These are phyloP conservation scores for Epichloe glyceriae DNA, from an alignment of 2,329 filamentous ascomycete genomes.

Conservation along the genomic window DNA sequence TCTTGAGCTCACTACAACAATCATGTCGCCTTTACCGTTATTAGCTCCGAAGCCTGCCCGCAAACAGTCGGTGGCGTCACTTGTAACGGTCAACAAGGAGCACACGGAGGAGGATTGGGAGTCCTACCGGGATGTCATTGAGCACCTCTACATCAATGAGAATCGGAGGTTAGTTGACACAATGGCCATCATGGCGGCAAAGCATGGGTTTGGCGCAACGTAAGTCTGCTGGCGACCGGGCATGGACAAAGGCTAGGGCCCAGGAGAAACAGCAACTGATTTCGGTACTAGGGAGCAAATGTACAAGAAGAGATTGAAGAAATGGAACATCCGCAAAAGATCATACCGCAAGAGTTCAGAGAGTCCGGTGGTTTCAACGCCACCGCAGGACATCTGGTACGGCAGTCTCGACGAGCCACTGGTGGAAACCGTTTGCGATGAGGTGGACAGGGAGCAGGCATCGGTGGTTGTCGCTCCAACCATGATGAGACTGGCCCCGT, in stretches of 20 bases:
- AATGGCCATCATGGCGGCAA: conserved; percentile 22
- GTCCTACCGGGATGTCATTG: conserved; percentile 18
- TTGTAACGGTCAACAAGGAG: conserved; percentile 19
- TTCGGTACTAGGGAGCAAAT: conserved; percentile 21
- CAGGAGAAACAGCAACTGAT: neutral
- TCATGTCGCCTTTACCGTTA: conserved; percentile 15
- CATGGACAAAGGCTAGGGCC: too few species aligned
- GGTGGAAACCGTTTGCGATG: conserved; percentile 1
- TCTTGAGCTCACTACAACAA: neutral
- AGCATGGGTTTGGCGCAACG: conserved; percentile 24
- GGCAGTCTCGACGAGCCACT: neutral
- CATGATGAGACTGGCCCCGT: conserved; percentile 13
- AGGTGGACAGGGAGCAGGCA: neutral
- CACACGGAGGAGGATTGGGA: conserved; percentile 24
- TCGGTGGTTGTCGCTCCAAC: conserved; percentile 12
- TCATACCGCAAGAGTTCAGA: conserved; percentile 17
- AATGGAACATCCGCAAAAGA: conserved; percentile 25
- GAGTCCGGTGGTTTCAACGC: conserved; percentile 2
- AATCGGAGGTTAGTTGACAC: conserved; percentile 24
- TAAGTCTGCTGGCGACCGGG: conserved; percentile 13
- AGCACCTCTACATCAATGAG: conserved; percentile 21
- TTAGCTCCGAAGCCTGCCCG: conserved; percentile 22
- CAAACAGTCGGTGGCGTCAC: conserved; percentile 11
- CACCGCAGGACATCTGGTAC: neutral
- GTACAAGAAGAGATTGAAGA: conserved; percentile 27